Conservation (phyloP, 2,329 filamentous ascomycete species). For the Aspergillus oerlinghausenensis region DNA sequence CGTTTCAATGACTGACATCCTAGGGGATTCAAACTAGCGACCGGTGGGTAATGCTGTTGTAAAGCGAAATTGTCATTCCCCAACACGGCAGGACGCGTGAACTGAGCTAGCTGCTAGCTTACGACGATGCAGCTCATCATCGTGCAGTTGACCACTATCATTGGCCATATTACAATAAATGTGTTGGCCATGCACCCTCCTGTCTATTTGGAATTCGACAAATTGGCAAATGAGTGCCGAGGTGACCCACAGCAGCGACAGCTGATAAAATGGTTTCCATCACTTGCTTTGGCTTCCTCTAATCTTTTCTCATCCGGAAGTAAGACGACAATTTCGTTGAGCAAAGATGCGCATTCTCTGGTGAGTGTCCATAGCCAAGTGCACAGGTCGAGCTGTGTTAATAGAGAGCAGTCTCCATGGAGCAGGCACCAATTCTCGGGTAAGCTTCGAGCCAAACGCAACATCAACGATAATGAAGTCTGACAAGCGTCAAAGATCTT, state of each 20-base stretch:
- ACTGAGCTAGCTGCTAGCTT: too few species aligned
- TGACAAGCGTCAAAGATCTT: not conserved
- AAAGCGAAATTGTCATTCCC: not conserved
- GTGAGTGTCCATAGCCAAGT: not conserved
- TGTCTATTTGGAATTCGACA: not conserved
- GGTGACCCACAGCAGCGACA: not conserved
- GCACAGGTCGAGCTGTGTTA: not conserved
- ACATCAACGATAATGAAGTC: not conserved
- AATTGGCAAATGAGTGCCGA: not conserved
- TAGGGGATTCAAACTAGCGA: not conserved
- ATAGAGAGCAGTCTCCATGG: conserved; percentile 18
- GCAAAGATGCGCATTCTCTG: conserved; percentile 9
- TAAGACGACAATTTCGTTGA: not conserved
- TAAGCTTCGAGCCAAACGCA: conserved; percentile 2
- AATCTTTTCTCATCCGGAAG: not conserved
- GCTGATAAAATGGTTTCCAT: not conserved
- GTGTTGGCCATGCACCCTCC: too few species aligned
- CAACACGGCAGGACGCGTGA: not conserved
- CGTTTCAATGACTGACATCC: not conserved
- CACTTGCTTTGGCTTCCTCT: not conserved
- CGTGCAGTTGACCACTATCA: not conserved
- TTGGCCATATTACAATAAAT: not conserved
- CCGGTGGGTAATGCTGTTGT: not conserved
- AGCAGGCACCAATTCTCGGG: conserved; percentile 17
- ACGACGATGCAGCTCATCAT: not conserved